phyloP scores from a whole-genome alignment of 2,329 filamentous ascomycete species.

The Pseudogymnoascus sp. region DNA sequence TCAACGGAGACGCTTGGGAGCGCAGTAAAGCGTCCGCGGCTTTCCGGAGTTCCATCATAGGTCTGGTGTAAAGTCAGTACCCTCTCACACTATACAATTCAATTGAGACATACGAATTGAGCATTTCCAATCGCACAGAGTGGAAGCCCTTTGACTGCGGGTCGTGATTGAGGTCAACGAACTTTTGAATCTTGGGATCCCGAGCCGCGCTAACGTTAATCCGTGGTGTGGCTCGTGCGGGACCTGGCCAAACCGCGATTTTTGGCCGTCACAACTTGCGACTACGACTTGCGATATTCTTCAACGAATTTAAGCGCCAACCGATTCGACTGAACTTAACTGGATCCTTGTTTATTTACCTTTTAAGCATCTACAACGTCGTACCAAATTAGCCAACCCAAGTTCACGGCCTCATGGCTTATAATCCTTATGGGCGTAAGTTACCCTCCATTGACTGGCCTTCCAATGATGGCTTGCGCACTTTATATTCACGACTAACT shows the following conservation, averaged over 20 bases:
- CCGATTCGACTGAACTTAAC: not conserved
- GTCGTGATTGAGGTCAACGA: slow-evolving; percentile 1
- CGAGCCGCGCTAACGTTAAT: slow-evolving; percentile 1
- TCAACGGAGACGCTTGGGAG: slow-evolving; percentile 22
- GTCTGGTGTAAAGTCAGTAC: not conserved
- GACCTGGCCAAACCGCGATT: not conserved
- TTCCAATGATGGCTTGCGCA: not conserved
- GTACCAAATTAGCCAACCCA: not conserved
- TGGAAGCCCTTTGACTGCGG: slow-evolving; percentile 5
- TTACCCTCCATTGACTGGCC: not conserved
- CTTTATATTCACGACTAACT: not conserved
- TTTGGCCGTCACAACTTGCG: not conserved
- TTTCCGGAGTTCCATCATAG: slow-evolving; percentile 30
- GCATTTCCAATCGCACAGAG: slow-evolving; percentile 8
- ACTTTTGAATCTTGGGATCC: slow-evolving; percentile 9
- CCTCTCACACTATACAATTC: not conserved
- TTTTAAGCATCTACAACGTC: not conserved
- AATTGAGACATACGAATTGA: slow-evolving; percentile 9
- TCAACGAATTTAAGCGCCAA: not conserved
- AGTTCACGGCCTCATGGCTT: slow-evolving; percentile 23
- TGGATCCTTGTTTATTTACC: not conserved
- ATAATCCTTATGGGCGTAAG: slow-evolving; percentile 31
- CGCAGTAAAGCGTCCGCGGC: slow-evolving; percentile 26
- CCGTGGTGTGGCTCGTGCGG: slow-evolving; percentile 7
- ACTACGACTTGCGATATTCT: not conserved